phyloP scores from a whole-genome alignment of 495 filamentous ascomycete genomes.

The Xeromyces bisporus region DNA sequence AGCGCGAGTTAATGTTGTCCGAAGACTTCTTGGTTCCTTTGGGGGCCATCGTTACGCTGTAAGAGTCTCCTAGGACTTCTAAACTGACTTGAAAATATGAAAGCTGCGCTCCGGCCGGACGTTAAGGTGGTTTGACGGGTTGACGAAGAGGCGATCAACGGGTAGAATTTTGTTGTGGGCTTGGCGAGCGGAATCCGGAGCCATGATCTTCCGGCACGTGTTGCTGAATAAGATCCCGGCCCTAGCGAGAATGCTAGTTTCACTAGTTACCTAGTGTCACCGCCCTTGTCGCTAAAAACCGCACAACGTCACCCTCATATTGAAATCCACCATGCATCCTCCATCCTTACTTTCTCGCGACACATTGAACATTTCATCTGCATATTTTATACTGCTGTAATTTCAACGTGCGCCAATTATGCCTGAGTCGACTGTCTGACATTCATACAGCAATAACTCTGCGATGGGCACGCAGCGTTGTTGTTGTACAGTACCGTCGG shows the following conservation, averaged over 20 bases:
- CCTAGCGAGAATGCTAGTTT: neutral
- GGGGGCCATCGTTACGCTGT: slow-evolving; percentile 59
- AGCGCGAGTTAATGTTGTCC: slow-evolving; percentile 77
- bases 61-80: slow-evolving; percentile 13
- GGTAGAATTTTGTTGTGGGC: slow-evolving; percentile 12
- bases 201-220: neutral
- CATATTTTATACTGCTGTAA: too few species aligned
- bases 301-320: slow-evolving; percentile 7
- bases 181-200: slow-evolving; percentile 9
- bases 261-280: too few species aligned
- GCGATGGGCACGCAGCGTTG: too few species aligned
- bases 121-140: slow-evolving; percentile 5
- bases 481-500: too few species aligned
- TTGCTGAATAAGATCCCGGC: too few species aligned
- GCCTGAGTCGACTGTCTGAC: too few species aligned
- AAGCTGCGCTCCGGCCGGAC: slow-evolving; percentile 25
- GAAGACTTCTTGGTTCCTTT: slow-evolving; percentile 90
- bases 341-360: too few species aligned
- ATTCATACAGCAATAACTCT: too few species aligned
- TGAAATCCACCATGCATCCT: slow-evolving; percentile 9
- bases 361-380: too few species aligned
- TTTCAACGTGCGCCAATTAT: too few species aligned
- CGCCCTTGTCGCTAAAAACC: too few species aligned
- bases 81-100: slow-evolving; percentile 7
- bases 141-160: slow-evolving; percentile 4